Evolutionary conservation across 2,329 filamentous ascomycete genomes (phyloP).

Genomic region (Metarhizium album): DNA sequence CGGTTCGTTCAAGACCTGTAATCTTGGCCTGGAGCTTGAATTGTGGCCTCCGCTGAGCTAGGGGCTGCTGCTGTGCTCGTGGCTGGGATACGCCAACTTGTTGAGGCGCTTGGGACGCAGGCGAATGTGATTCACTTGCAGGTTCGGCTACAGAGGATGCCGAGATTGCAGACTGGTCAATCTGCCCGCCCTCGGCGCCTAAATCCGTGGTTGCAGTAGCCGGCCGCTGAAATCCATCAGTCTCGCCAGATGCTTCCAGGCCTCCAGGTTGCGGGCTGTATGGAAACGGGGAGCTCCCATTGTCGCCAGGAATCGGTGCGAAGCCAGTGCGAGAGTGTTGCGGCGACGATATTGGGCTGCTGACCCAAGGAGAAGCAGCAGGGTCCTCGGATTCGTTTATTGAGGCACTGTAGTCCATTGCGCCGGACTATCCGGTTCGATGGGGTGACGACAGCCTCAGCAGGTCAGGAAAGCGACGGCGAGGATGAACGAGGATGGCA

Average conservation of each 20-base stretch:
- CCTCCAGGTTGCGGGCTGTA: slow-evolving; percentile 32
- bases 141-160: slow-evolving; percentile 7
- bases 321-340: slow-evolving; percentile 34
- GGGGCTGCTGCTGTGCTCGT: slow-evolving; percentile 37
- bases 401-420: slow-evolving; percentile 49
- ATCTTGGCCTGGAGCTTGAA: slow-evolving; percentile 92
- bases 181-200: slow-evolving; percentile 27
- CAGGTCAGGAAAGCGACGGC: not conserved
- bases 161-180: slow-evolving; percentile 22
- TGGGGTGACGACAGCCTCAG: not conserved
- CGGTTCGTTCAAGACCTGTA: slow-evolving; percentile 81
- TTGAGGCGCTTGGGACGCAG: slow-evolving; percentile 9
- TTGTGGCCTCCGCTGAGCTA: slow-evolving; percentile 49
- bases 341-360: slow-evolving; percentile 40
- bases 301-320: slow-evolving; percentile 27
- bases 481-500: not conserved
- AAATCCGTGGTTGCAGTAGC: slow-evolving; percentile 35
- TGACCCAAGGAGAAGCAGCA: slow-evolving; percentile 44
- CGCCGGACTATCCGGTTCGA: not conserved
- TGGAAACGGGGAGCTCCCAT: slow-evolving; percentile 31
- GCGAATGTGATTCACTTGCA: slow-evolving; percentile 10
- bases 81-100: slow-evolving; percentile 6
- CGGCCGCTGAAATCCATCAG: slow-evolving; percentile 33
- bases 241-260: slow-evolving; percentile 25
- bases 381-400: slow-evolving; percentile 45